Conservation (phyloP, 352 stramenopile species). For the Phytophthora capsici region DNA sequence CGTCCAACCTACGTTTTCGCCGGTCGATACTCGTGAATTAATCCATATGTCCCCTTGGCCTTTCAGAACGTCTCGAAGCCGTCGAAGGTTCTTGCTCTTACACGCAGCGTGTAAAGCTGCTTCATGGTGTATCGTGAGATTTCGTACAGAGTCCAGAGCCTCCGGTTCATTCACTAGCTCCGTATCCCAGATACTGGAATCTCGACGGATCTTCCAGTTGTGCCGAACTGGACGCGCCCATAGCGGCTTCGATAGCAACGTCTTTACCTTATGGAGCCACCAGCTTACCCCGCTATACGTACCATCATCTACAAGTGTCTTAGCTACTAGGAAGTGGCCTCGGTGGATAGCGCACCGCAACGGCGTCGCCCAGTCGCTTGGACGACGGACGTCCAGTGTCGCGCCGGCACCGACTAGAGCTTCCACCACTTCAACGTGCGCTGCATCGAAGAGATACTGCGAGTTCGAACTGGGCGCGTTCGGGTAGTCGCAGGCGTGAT, state of each 20-base stretch:
- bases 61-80: slow-evolving; percentile 25
- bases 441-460: slow-evolving; percentile 23
- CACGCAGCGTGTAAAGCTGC: slow-evolving; percentile 9
- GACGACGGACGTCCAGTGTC: slow-evolving; percentile 21
- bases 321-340: slow-evolving; percentile 38
- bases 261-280: slow-evolving; percentile 44
- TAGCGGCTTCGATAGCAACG: slow-evolving; percentile 23
- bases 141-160: not conserved
- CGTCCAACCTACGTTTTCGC: slow-evolving; percentile 29
- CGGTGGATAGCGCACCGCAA: slow-evolving; percentile 41
- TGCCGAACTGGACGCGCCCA: not conserved
- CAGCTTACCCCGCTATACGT: slow-evolving; percentile 19
- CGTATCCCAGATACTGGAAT: slow-evolving; percentile 14
- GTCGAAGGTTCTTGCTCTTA: slow-evolving; percentile 9
- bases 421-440: slow-evolving; percentile 38
- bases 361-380: slow-evolving; percentile 32
- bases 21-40: slow-evolving; percentile 4
- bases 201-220: not conserved
- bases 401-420: slow-evolving; percentile 28
- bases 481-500: slow-evolving; percentile 42
- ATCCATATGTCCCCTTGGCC: slow-evolving; percentile 7
- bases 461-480: not conserved
- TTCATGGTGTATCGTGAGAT: not conserved
- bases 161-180: slow-evolving; percentile 8
- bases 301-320: slow-evolving; percentile 41